Conservation (phyloP, 164 flowering plant genomes). For the Vitis labrusca region DNA sequence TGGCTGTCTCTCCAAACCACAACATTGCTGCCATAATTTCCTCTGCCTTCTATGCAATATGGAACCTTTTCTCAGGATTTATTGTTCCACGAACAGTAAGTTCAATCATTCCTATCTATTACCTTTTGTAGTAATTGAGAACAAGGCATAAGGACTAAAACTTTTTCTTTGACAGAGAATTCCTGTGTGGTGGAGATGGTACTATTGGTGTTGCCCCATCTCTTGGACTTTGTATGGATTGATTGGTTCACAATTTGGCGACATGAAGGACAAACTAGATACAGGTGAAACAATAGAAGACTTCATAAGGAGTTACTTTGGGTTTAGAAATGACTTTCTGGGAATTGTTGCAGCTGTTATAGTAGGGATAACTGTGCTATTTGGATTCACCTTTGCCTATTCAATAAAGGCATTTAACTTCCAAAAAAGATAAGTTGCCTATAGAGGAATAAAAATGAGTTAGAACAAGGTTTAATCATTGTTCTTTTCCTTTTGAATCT, state of each 20-base stretch:
- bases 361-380: constrained; percentile 29
- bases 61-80: constrained; percentile 57
- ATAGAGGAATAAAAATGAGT: not conserved
- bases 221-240: constrained; percentile 49
- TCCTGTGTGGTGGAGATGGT: constrained; percentile 51
- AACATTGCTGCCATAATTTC: constrained; percentile 38
- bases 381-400: constrained; percentile 41
- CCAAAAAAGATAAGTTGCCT: constrained; percentile 26
- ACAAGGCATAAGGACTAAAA: not conserved
- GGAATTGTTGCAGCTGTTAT: constrained; percentile 34
- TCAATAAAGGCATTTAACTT: constrained; percentile 44
- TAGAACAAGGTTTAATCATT: not conserved
- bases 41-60: constrained; percentile 38
- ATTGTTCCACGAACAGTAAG: constrained; percentile 44
- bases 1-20: constrained; percentile 47
- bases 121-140: not conserved
- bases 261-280: constrained; percentile 20
- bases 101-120: not conserved
- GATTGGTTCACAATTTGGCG: constrained; percentile 46
- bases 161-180: constrained; percentile 31
- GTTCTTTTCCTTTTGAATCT: no score
- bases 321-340: constrained; percentile 26
- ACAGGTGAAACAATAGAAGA: constrained; percentile 34
- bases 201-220: constrained; percentile 33
- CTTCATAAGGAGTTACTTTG: constrained; percentile 33